phyloP scores from a whole-genome alignment of 1,139 yeast genomes.

The Protomyces inouyei region DNA sequence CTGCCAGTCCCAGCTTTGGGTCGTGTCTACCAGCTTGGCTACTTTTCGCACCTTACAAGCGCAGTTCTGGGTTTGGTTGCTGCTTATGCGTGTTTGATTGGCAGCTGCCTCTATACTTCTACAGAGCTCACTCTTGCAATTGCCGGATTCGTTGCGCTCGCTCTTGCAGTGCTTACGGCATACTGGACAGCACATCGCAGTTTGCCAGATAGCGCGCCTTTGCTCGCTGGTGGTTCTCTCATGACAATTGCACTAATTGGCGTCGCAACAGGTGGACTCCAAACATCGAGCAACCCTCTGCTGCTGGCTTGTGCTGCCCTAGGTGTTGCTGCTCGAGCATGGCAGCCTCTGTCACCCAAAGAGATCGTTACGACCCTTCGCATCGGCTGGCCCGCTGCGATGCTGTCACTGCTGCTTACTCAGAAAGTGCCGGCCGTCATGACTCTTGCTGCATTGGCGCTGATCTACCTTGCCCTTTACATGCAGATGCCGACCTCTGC shows the following conservation, averaged over 20 bases:
- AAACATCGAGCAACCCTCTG: not conserved
- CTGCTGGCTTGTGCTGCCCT: not conserved
- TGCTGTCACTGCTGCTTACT: not conserved
- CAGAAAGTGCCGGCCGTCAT: not conserved
- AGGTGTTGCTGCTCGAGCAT: not conserved
- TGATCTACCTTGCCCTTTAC: not conserved
- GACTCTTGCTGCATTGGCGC: not conserved
- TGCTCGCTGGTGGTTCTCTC: not conserved
- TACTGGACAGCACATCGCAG: not conserved
- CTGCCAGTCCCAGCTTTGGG: not conserved
- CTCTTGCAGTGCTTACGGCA: not conserved
- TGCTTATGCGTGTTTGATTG: not conserved
- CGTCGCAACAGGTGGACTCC: not conserved
- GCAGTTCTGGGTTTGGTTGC: not conserved
- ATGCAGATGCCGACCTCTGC: not conserved
- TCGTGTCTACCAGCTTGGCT: not conserved
- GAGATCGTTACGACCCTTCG: not conserved
- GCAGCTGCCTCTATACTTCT: not conserved
- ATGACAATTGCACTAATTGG: not conserved
- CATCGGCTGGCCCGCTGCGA: not conserved
- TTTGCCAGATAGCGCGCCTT: not conserved
- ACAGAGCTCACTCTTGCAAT: not conserved
- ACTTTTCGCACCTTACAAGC: not conserved
- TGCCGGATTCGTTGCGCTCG: not conserved
- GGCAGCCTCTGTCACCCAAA: not conserved